Conservation (phyloP, 164 flowering plant genomes). For the Berberis thunbergii region DNA sequence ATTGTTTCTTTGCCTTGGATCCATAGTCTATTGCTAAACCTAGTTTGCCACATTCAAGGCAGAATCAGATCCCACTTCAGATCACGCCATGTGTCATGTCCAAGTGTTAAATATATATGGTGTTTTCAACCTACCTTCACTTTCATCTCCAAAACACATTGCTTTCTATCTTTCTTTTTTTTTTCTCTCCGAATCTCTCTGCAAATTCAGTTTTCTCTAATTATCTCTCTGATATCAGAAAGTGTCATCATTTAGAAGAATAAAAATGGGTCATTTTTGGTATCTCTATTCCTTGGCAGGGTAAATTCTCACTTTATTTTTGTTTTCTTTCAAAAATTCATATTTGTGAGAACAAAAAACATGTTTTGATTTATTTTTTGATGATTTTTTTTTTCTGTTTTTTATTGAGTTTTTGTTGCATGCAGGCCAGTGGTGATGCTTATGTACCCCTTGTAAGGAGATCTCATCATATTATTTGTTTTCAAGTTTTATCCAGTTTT, state of each 20-base stretch:
- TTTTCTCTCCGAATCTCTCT: not conserved
- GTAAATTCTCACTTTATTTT: conserved; percentile 20
- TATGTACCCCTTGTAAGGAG: conserved; percentile 77
- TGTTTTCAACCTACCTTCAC: not conserved
- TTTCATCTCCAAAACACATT: not conserved
- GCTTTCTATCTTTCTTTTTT: not conserved
- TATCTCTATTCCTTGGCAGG: conserved; percentile 59
- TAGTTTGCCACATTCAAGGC: conserved; percentile 35
- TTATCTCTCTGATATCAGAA: not conserved
- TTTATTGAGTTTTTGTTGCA: not conserved
- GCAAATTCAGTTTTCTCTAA: too few relatives aligned
- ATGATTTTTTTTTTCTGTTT: not conserved
- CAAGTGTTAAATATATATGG: too few relatives aligned
- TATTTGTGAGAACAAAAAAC: not conserved
- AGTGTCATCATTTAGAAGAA: not conserved
- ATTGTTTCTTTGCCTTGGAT: too few relatives aligned
- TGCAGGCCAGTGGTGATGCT: conserved; percentile 75
- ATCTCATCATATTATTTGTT: not conserved
- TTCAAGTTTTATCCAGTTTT: not conserved
- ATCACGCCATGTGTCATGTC: conserved; percentile 8
- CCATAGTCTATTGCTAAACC: conserved; percentile 12
- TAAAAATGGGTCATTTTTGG: conserved; percentile 42
- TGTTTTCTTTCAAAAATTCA: not conserved
- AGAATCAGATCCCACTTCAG: conserved; percentile 28
- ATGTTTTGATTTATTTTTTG: not conserved